Evolutionary conservation across 768 basidiomycete species (phyloP), one percentile per base, ranked within the genome.

Genomic region (Pulveroboletus sp.): DNA sequence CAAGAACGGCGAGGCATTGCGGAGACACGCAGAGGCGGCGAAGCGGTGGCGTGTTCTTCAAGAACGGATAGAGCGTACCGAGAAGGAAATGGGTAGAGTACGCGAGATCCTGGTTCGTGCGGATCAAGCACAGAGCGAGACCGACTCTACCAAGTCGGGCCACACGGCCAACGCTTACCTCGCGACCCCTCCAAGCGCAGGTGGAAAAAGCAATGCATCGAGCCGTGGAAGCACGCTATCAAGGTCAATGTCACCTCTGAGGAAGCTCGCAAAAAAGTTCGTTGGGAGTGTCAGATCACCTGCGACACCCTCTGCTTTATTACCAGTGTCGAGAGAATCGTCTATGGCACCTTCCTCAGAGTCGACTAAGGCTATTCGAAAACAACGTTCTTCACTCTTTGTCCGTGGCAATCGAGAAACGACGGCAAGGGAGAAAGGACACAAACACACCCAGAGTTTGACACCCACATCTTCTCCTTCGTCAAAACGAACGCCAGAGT

Each of bases 1-100:
- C 19, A 94, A 93, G 79, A 98, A 97, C 55, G 95, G 95, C 1
- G 95, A 97, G 71, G 92, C 92, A 29, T 70, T 98, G 41, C 79
- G 94, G 51, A 76, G 92, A 57, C 90, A 91, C 64, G 87, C 88
- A 3, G 94, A 97, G 60, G 91, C 91, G 53, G 87, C 85, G 17
- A 82, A 87, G 56, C 78, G 91, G 41, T 97, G 93, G 93, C 78
- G 79, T 52, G 83, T 78, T 55, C 72, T 97, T 29, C 79, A 79
- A 53, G 89, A 92, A 46, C 81, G 90, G 43, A 92, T 97, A 57
- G 61, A 77, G 19, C 75, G 88, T 48, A 90, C 90, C 11, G 91
- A 94, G 57, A 69, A 74, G 23, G 91, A 94, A 53, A 89, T 97
- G 88, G 84, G 86, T 52, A 73, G 64, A 47, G 79, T 82, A 3